Conservation (phyloP, 2,329 filamentous ascomycete species). For the Paecilomyces dactylethromorphus region DNA sequence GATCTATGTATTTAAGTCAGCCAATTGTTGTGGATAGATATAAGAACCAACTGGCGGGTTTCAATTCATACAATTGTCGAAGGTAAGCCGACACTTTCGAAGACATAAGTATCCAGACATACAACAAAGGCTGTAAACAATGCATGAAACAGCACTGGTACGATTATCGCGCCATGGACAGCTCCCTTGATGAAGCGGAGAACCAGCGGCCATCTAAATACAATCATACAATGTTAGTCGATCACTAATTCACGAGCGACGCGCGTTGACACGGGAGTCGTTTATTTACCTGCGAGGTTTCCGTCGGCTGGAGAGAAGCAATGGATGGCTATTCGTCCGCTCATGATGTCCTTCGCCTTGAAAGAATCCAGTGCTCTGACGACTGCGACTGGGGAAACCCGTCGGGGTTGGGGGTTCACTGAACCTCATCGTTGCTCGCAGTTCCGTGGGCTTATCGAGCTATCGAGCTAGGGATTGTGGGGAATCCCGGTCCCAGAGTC, state of each 20-base stretch:
- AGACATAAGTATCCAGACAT: conserved; percentile 49
- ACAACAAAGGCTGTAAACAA: conserved; percentile 54
- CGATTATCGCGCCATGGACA: conserved; percentile 52
- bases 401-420: neutral
- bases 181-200: conserved; percentile 60
- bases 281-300: conserved; percentile 5
- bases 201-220: conserved; percentile 53
- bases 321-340: conserved; percentile 10
- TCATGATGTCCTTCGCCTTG: conserved; percentile 2
- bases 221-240: neutral
- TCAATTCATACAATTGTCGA: conserved; percentile 45
- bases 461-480: neutral
- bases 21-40: neutral
- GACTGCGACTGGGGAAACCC: neutral
- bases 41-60: neutral
- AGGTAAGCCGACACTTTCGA: conserved; percentile 48
- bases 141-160: conserved; percentile 53
- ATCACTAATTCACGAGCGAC: neutral
- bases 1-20: conserved; percentile 32
- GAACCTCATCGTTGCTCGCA: neutral
- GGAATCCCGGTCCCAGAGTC: neutral
- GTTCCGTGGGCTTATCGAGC: neutral
- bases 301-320: conserved; percentile 13
- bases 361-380: neutral
- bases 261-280: neutral